These are phyloP conservation scores for Xylaria sp. DNA, from an alignment of 495 filamentous ascomycete genomes.

Conservation along the genomic window DNA sequence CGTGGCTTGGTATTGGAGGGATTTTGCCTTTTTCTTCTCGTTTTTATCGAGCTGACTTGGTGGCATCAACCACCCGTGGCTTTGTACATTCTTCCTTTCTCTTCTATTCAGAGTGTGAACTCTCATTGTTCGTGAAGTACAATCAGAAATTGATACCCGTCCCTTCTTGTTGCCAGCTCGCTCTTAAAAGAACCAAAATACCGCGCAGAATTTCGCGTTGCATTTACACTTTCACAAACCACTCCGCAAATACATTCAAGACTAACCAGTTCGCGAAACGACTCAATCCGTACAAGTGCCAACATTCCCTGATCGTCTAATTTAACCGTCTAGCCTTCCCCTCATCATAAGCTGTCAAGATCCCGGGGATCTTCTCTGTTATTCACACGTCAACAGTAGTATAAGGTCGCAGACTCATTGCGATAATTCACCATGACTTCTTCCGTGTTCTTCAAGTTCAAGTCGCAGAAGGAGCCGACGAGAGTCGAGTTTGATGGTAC, in stretches of 20 bases:
- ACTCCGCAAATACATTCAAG: constrained; percentile 39
- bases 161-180: constrained; percentile 48
- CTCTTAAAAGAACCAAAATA: constrained; percentile 47
- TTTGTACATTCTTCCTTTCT: constrained; percentile 54
- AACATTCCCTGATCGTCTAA: constrained; percentile 27
- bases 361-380: constrained; percentile 1
- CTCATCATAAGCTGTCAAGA: constrained; percentile 29
- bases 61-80: constrained; percentile 41
- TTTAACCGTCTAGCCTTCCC: constrained; percentile 43
- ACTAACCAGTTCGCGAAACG: constrained; percentile 32
- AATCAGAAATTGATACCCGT: constrained; percentile 66
- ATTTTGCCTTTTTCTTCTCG: constrained; percentile 38
- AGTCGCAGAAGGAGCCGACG: constrained; percentile 94
- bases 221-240: constrained; percentile 27
- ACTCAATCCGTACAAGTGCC: constrained; percentile 28
- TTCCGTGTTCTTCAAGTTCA: constrained; percentile 99
- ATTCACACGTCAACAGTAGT: constrained; percentile 24
- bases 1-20: constrained; percentile 38
- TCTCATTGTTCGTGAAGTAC: constrained; percentile 56
- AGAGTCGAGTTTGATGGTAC: constrained; percentile 97
- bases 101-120: constrained; percentile 40
- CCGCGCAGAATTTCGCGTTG: constrained; percentile 34
- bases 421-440: constrained; percentile 77
- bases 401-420: constrained; percentile 32
- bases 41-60: constrained; percentile 38